Evolutionary conservation across 1,284 basidiomycete genomes (phyloP), one percentile per base, ranked within the genome.

Genomic region (Leccinum idahoense): DNA sequence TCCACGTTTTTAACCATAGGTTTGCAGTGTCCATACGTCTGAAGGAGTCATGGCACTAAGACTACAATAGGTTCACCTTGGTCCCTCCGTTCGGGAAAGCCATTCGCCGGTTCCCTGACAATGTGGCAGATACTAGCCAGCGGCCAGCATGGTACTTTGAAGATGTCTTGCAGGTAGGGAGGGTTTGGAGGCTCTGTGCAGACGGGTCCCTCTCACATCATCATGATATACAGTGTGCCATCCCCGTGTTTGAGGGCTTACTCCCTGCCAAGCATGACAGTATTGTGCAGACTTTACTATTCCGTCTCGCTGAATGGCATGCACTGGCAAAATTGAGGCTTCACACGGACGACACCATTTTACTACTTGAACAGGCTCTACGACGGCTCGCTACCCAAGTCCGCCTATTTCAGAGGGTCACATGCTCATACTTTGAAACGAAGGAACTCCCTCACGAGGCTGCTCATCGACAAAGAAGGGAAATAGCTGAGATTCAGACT

Each of bases 81-180:
- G 4, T 59, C 15, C 41, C 58, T 15, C 4, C 26, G 20, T 58
- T 58, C 5, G 15, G 51, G 8, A 14, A 14, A 29, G 41, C 20
- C 51, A 66, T 65, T 7, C 12, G 53, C 2, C 6, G 15, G 5
- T 65, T 66, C 56, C 58, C 55, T 7, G 11, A 14, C 18, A 51
- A 62, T 35, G 64, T 53, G 1, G 54, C 61, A n/a, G 65, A 54
- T 11, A 60, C 60, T 51, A 60, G 53, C 5, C 23, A 51, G n/a
- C 35, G 23, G 1, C 32, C 54, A 11, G 61, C 61, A 1, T 4
- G 59, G 7, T 18, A 55, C 29, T 55, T 32, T 32, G 15, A 55
- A 2, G 15, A 55, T 1, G 1, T 55, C 7, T 32, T 55, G 10
- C 54, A 55, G 29, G 29, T 55, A 55, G n/a, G 54, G 15, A 4